Base-by-base conservation (phyloP, 1,284 basidiomycete species). In the Limonomyces culmigenus region DNA sequence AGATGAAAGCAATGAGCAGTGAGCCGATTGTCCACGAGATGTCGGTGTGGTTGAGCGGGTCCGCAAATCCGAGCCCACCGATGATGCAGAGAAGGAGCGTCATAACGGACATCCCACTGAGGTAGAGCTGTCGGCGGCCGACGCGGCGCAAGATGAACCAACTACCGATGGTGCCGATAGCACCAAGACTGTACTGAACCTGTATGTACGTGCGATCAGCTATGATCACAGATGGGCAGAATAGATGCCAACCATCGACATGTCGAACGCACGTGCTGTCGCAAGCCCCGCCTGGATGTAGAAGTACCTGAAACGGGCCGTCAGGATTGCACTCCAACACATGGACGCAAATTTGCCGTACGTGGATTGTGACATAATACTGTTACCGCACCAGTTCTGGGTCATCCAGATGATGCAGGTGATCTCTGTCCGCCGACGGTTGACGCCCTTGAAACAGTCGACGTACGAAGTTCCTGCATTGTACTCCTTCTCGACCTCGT, bases 371-470 rank as follows among this genome's bases (percentile, higher is more conserved):
- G n/a, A n/a, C n/a, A n/a, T n/a, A n/a, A n/a, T n/a, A n/a, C n/a
- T n/a, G 10, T 27, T n/a, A 8, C 25, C 25, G 25, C 25, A 8
- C 25, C n/a, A 35, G 39, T 46, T 37, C 41, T 47, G 51, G 41
- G 50, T 48, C 5, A 42, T 43, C 43, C 48, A 49, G 12, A 46
- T 44, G 41, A 51, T 50, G 38, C 50, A 47, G 41, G 51, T 54
- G 23, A 62, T 55, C 47, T 60, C 59, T n/a, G 60, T 60, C 23
- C 60, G 46, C 14, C 61, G 48, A n/a, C 43, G 39, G 43, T 62
- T 55, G 40, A 50, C 50, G 3, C 55, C 50, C 13, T 42, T 42
- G 52, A 63, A 59, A 45, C 56, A 60, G 39, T 62, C 54, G 13
- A 49, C 32, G 47, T 60, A 61, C 11, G 41, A 44, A 2, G 51